Conservation (phyloP, 768 basidiomycete genomes). For the Trametes villosa region DNA sequence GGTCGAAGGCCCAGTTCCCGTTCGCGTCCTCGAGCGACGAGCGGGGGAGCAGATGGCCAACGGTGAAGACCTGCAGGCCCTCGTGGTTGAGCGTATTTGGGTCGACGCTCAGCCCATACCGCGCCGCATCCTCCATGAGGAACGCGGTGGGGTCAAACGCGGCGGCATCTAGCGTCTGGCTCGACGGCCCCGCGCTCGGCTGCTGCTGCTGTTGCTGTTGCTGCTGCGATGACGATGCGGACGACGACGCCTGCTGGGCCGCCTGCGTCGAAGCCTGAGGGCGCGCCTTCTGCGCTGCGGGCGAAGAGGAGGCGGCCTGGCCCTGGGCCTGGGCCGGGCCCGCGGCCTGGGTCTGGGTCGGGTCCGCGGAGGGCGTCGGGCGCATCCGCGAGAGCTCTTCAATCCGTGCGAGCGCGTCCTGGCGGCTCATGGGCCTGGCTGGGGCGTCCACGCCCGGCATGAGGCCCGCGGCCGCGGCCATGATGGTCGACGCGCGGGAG, state of each 20-base stretch:
- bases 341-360: constrained; percentile 18
- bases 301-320: constrained; percentile 4
- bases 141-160: constrained; percentile 23
- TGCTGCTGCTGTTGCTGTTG: constrained; percentile 17
- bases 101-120: constrained; percentile 28
- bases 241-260: constrained; percentile 2
- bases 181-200: constrained; percentile 12
- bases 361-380: constrained; percentile 24
- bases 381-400: constrained; percentile 55
- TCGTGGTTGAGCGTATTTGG: constrained; percentile 46
- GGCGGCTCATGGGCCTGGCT: constrained; percentile 38
- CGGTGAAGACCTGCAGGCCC: constrained; percentile 79
- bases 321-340: constrained; percentile 19
- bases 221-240: constrained; percentile 2
- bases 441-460: constrained; percentile 30
- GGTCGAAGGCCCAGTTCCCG: constrained; percentile 66
- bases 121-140: constrained; percentile 28
- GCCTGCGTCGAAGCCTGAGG: background rate
- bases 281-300: constrained; percentile 2
- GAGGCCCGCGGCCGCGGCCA: constrained; percentile 37
- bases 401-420: constrained; percentile 56
- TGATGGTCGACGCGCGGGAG: constrained; percentile 34
- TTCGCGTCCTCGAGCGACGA: constrained; percentile 52
- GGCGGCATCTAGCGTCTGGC: constrained; percentile 13
- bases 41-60: constrained; percentile 74